Base-by-base conservation (phyloP, 192 early-diverging fungal genomes). In the Backusella liffmaniae region DNA sequence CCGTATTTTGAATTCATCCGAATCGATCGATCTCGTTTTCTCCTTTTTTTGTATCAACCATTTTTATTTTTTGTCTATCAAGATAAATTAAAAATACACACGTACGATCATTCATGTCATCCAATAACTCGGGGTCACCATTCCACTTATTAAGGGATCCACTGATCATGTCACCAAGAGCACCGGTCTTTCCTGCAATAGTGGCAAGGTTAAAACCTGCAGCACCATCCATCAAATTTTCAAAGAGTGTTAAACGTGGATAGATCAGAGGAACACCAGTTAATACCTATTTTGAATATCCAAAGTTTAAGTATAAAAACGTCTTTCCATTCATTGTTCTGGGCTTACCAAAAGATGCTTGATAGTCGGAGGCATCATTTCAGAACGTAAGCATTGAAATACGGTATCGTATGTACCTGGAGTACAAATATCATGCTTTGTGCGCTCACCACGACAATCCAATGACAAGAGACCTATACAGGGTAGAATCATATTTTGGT, bases 21-120 rank as follows among this genome's bases (percentile, higher is more conserved):
- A 3, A 18, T 34, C 30, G 10, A 56, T 23, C 0, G 4, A 8
- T 56, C 65, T 1, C 1, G n/a, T 13, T 30, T 32, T 66, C 4
- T 72, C 66, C 41, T 18, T 30, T 41, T 37, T 53, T 32, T 32
- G 32, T 3, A 32, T 32, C 32, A 3, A 32, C 2, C 0, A 32
- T 32, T 0, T 32, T 32, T 32, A 32, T 32, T 32, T 32, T 23
- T 35, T 83, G 10, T 34, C n/a, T 30, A 29, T 15, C 5, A 34
- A 18, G 9, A 13, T 65, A 71, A 16, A 5, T 15, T 7, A 39
- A 39, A 39, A 39, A 39, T 39, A 2, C 0, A 32, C 12, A 70
- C 83, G 83, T 82, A 78, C 85, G 92, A 82, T 96, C 95, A 82
- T 91, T 91, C 89, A 96, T 84, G 74, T 96, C 95, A 80, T 96